Evolutionary conservation across 495 filamentous ascomycete genomes (phyloP).

Genomic region (Daldinia bambusicola): DNA sequence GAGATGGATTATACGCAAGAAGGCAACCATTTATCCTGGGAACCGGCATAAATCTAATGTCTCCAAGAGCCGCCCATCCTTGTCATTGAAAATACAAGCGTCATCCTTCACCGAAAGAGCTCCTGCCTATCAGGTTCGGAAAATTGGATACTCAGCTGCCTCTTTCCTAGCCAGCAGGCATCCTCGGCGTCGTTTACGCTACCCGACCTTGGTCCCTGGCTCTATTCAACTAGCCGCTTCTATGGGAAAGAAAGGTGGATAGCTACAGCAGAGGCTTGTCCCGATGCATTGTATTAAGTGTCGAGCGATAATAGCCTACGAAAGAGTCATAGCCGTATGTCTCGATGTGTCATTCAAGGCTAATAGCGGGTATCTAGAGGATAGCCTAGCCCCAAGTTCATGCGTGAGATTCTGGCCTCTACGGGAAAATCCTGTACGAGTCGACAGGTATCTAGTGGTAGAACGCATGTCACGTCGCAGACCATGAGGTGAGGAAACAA

Average conservation of each 20-base stretch:
- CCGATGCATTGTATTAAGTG: neutral
- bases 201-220: neutral
- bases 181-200: neutral
- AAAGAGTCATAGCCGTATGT: neutral
- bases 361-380: neutral
- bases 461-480: too few species aligned
- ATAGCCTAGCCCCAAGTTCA: neutral
- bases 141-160: neutral
- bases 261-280: neutral
- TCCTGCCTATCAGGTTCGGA: neutral
- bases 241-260: neutral
- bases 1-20: neutral
- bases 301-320: neutral
- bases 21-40: too few species aligned
- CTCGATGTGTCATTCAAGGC: neutral
- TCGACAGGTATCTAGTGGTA: neutral
- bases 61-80: neutral
- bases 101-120: neutral
- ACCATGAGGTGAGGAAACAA: too few species aligned
- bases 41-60: neutral
- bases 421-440: neutral
- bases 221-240: neutral
- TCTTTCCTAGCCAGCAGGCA: neutral
- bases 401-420: neutral
- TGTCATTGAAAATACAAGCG: neutral